A percentile compares a stretch with the other conserved stretches of the same genome.
Evolutionary conservation across 257 asterid genomes (phyloP).

Genomic region (Thymus mandschuricus): DNA sequence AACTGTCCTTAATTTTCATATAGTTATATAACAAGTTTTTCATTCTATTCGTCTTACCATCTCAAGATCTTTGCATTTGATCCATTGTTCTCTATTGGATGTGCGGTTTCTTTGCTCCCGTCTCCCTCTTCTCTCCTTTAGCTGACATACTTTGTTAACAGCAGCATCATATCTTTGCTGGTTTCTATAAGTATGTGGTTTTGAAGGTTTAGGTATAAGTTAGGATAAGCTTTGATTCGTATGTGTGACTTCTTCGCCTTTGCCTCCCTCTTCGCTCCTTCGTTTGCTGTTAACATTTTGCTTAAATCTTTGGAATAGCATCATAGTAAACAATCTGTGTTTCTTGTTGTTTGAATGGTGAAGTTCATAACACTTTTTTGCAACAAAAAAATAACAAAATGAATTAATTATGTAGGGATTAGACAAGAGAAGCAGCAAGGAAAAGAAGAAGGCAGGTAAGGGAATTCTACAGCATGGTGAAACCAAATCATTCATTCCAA

Average conservation of each 20-base stretch:
- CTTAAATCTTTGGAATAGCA: neutral
- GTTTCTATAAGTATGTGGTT: neutral
- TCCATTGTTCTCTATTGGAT: neutral
- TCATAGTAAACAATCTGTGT: neutral
- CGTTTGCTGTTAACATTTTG: neutral
- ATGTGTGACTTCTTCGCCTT: neutral
- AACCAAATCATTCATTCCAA: slow-evolving; percentile 73
- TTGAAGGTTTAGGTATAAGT: no score
- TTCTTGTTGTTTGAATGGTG: neutral
- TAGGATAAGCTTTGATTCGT: neutral
- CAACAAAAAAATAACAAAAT: neutral
- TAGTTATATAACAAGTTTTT: neutral
- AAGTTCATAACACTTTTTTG: neutral
- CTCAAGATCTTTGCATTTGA: neutral
- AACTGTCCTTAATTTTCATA: neutral
- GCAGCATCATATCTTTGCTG: neutral
- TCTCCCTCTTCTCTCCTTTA: neutral
- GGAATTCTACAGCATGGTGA: slow-evolving; percentile 60
- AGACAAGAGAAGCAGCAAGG: slow-evolving; percentile 64
- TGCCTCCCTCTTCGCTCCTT: neutral
- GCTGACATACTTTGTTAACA: neutral
- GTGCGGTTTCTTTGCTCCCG: neutral
- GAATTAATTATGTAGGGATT: slow-evolving; percentile 47
- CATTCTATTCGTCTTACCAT: no score
- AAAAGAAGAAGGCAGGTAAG: slow-evolving; percentile 70